Evolutionary conservation across 495 filamentous ascomycete genomes (phyloP), one percentile per base, ranked within the genome.

Genomic region (Polyplosphaeria fusca): DNA sequence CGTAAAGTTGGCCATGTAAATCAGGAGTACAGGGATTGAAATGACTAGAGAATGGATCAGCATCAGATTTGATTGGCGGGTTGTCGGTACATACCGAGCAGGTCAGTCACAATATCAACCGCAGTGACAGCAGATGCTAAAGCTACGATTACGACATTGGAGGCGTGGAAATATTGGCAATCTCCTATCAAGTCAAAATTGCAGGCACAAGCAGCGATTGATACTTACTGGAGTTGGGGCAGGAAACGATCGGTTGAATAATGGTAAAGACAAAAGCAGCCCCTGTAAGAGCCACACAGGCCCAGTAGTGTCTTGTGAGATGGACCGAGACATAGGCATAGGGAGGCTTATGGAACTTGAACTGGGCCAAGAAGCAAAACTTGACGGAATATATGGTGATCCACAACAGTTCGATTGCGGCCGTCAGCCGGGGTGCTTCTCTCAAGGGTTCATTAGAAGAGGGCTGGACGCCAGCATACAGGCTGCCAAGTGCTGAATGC

Each of bases 271-370:
- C 2, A 13, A 52, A 45, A 4, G 38, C 39, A 1, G 30, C 28
- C 5, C 24, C 26, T 20, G 47, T 52, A 20, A 45, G 16, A 12
- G 38, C 41, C 2, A 59, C 45, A 4, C 12, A 32, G 12, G 25
- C 11, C 55, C 55, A 59, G 47, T 59, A 59, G 25, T 59, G 52
- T 9, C 55, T 44, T 3, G 55, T 59, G 16, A 59, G 40, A 30
- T 46, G 37, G 16, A 39, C 12, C 7, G 55, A 59, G 24, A 59
- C 47, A 40, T 52, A 59, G 2, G 55, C 47, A 26, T 59, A 59
- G 9, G 55, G 55, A 3, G 55, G 55, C 55, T 59, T 52, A 41
- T 59, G 55, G 27, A 59, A 59, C 20, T 59, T 59, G 27, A 59
- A 59, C 19, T 52, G 46, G 13, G 55, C 55, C 25, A 59, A 35